A percentile compares a stretch with the other conserved stretches of the same genome.
Evolutionary conservation across 345 rosid species (phyloP).

Genomic region (Linum trigynum): DNA sequence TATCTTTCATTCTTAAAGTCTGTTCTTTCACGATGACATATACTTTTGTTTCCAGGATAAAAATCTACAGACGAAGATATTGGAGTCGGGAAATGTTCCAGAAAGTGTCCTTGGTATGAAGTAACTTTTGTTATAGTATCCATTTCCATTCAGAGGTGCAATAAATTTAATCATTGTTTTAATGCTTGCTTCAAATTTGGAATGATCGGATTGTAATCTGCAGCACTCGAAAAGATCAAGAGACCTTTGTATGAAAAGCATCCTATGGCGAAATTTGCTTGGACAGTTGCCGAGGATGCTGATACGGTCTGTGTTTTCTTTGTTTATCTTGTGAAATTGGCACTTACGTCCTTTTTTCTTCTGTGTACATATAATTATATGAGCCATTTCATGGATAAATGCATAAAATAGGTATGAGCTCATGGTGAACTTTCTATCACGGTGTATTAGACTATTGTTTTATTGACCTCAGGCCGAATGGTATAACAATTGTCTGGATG

Average conservation of each 20-base stretch:
- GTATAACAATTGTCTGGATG: constrained; percentile 64
- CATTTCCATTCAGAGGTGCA: constrained; percentile 7
- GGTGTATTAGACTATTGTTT: not conserved
- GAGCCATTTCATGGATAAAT: no score
- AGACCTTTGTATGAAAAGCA: constrained; percentile 91
- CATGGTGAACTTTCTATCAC: not conserved
- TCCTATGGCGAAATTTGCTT: constrained; percentile 86
- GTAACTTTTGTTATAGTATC: not conserved
- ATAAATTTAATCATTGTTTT: constrained; percentile 4
- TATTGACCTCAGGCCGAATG: constrained; percentile 57
- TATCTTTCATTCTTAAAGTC: no score
- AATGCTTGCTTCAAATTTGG: constrained; percentile 1
- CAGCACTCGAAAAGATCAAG: constrained; percentile 80
- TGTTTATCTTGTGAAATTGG: not conserved
- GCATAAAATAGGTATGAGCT: not conserved
- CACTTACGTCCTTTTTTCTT: no score
- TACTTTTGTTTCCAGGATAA: constrained; percentile 39
- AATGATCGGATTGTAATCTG: constrained; percentile 16
- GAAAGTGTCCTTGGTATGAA: constrained; percentile 61
- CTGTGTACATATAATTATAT: no score
- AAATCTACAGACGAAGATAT: constrained; percentile 46
- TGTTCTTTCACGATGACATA: no score
- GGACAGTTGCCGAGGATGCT: constrained; percentile 77
- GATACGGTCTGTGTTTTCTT: constrained; percentile 54
- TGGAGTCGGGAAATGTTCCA: constrained; percentile 52